These are phyloP conservation scores for Candida dajiaensis DNA, from an alignment of 805 yeast genomes.

Conservation along the genomic window DNA sequence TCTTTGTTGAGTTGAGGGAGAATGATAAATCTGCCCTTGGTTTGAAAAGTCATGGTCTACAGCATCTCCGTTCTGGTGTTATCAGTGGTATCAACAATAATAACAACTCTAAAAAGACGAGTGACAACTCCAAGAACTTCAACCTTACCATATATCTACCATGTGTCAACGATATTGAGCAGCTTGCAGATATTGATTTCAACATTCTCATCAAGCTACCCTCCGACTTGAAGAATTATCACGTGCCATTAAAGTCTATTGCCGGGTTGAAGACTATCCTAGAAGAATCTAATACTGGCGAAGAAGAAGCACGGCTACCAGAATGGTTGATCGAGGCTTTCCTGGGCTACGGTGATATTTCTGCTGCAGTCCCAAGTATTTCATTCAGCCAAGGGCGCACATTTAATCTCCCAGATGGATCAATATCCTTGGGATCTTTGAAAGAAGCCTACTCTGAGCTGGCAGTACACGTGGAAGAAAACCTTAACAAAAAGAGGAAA, in stretches of 20 bases:
- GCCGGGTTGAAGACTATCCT: slow-evolving; percentile 2
- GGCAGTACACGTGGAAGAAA: background rate
- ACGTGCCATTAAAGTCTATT: background rate
- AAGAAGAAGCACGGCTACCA: slow-evolving; percentile 16
- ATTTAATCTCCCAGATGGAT: background rate
- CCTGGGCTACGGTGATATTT: slow-evolving; percentile 26
- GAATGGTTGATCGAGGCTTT: slow-evolving; percentile 30
- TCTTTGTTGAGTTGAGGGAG: slow-evolving; percentile 5
- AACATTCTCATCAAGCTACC: slow-evolving; percentile 26
- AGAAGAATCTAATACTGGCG: background rate
- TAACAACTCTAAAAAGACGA: background rate
- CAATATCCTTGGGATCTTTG: background rate
- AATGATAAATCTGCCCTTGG: slow-evolving; percentile 5
- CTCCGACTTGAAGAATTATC: background rate
- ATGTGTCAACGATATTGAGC: background rate
- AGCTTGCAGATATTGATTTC: background rate
- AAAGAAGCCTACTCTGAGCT: background rate
- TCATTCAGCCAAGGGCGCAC: background rate
- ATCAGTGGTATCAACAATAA: background rate
- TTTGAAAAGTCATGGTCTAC: slow-evolving; percentile 8
- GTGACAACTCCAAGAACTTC: background rate
- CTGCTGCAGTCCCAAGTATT: slow-evolving; percentile 2
- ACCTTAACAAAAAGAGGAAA: slow-evolving; percentile 7
- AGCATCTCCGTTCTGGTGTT: background rate
- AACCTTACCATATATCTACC: background rate